Conservation (phyloP, 2,329 filamentous ascomycete species). For the Xylaria sp. region DNA sequence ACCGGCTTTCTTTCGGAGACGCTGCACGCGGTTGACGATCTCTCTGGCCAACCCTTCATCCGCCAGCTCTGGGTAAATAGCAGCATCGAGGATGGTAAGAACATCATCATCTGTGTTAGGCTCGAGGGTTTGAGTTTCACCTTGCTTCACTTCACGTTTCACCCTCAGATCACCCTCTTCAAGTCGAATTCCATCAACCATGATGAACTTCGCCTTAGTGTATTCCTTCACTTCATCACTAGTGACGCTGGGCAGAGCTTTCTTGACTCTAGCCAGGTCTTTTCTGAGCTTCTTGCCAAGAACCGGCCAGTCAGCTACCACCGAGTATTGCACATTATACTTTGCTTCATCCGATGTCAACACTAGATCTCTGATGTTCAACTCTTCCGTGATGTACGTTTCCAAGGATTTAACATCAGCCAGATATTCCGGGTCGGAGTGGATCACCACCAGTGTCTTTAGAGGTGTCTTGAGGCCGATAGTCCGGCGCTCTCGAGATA, state of each 20-base stretch:
- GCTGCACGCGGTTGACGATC: slow-evolving; percentile 92
- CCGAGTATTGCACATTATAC: slow-evolving; percentile 93
- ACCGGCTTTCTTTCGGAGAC: slow-evolving; percentile 92
- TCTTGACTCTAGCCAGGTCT: slow-evolving; percentile 90
- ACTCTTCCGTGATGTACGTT: slow-evolving; percentile 89
- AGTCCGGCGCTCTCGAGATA: slow-evolving; percentile 84
- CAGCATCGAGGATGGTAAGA: slow-evolving; percentile 87
- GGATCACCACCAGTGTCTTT: slow-evolving; percentile 89
- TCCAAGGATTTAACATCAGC: slow-evolving; percentile 87
- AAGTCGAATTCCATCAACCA: slow-evolving; percentile 87
- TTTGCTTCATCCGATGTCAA: slow-evolving; percentile 87
- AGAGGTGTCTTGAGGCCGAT: slow-evolving; percentile 91
- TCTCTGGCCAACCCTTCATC: slow-evolving; percentile 91
- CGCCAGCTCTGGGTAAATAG: slow-evolving; percentile 84
- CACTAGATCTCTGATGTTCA: slow-evolving; percentile 88
- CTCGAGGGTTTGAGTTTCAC: slow-evolving; percentile 80
- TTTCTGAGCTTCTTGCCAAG: slow-evolving; percentile 98
- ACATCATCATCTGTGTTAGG: slow-evolving; percentile 91
- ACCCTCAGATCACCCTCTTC: slow-evolving; percentile 85
- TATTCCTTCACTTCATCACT: slow-evolving; percentile 86
- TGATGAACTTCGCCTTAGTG: slow-evolving; percentile 76
- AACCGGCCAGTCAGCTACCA: slow-evolving; percentile 90
- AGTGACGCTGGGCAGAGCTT: slow-evolving; percentile 81
- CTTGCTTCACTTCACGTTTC: slow-evolving; percentile 80
- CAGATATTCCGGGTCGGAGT: slow-evolving; percentile 83